Percentiles rank a stretch among this genome's conserved stretches.
Conservation (phyloP, 2,329 filamentous ascomycete genomes). For the Neonectria faginata region DNA sequence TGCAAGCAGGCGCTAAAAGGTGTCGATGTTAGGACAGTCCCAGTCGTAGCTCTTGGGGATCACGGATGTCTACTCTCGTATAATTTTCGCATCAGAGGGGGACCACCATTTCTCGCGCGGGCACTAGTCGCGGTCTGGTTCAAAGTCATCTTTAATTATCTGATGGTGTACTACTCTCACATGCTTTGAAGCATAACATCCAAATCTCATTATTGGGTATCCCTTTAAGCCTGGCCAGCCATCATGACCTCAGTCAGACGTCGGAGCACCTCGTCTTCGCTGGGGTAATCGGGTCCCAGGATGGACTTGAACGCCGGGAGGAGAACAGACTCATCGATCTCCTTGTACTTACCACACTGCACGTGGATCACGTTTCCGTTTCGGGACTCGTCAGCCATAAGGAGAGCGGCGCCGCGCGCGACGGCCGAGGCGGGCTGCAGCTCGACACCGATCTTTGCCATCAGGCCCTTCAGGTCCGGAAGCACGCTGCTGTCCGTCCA, state of each 20-base stretch:
- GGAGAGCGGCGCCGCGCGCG: slow-evolving; percentile 59
- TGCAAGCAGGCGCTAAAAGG: too few species aligned
- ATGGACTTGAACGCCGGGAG: slow-evolving; percentile 50
- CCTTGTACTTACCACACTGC: slow-evolving; percentile 59
- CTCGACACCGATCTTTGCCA: slow-evolving; percentile 54
- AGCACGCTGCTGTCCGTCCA: slow-evolving; percentile 66
- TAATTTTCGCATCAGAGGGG: too few species aligned
- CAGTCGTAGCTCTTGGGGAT: too few species aligned
- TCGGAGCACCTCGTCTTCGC: slow-evolving; percentile 52
- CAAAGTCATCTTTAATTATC: background rate
- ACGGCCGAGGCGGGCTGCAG: slow-evolving; percentile 61
- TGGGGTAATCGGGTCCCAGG: slow-evolving; percentile 47
- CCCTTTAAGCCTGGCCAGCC: background rate
- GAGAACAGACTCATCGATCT: slow-evolving; percentile 63
- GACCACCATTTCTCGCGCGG: too few species aligned
- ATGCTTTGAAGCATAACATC: background rate
- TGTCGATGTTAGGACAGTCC: too few species aligned
- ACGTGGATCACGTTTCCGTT: slow-evolving; percentile 67
- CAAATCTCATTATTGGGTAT: background rate
- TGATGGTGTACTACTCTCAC: background rate
- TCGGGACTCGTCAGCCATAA: slow-evolving; percentile 61
- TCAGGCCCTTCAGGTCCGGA: slow-evolving; percentile 50
- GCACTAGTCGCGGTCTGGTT: too few species aligned
- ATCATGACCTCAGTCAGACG: slow-evolving; percentile 20
- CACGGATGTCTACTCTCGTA: too few species aligned